Conservation (phyloP, 177 flowering plant genomes). For the Tripterygium wilfordii region DNA sequence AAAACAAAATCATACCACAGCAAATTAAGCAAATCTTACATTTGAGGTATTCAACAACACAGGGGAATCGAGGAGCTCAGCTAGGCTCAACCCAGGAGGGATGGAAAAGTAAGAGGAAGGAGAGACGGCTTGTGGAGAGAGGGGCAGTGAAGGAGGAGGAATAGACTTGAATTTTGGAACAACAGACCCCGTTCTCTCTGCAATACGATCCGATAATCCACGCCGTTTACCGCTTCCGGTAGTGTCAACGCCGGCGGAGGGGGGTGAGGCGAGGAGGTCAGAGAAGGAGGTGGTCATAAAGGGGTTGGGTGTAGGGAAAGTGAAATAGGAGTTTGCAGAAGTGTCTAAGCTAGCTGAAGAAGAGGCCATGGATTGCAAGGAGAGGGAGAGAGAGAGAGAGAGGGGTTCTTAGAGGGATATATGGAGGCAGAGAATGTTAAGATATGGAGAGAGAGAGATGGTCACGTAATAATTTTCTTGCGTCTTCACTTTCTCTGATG, state of each 20-base stretch:
- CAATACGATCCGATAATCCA: slow-evolving; percentile 32
- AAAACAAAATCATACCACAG: background rate
- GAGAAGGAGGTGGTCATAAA: slow-evolving; percentile 44
- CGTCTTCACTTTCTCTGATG: background rate
- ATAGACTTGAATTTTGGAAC: slow-evolving; percentile 53
- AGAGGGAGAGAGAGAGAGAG: background rate
- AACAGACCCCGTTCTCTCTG: slow-evolving; percentile 33
- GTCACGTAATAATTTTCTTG: slow-evolving; percentile 1
- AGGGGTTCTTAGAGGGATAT: background rate
- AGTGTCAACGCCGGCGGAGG: slow-evolving; percentile 15
- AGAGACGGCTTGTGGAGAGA: slow-evolving; percentile 38
- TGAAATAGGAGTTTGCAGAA: slow-evolving; percentile 28
- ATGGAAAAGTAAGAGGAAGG: slow-evolving; percentile 54
- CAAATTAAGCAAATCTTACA: slow-evolving; percentile 24
- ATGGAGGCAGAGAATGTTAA: background rate
- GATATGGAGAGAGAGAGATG: background rate
- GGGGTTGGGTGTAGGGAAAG: slow-evolving; percentile 19
- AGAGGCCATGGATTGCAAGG: slow-evolving; percentile 34
- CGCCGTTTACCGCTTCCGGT: slow-evolving; percentile 7
- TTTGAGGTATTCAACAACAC: slow-evolving; percentile 38
- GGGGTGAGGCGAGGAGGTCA: slow-evolving; percentile 33
- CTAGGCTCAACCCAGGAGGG: slow-evolving; percentile 51
- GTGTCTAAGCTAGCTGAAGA: slow-evolving; percentile 38
- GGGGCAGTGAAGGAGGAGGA: slow-evolving; percentile 46
- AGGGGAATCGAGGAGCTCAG: slow-evolving; percentile 63